Evolutionary conservation across 192 early-diverging fungal species (phyloP).

Genomic region (Nowakowskiella sp.): DNA sequence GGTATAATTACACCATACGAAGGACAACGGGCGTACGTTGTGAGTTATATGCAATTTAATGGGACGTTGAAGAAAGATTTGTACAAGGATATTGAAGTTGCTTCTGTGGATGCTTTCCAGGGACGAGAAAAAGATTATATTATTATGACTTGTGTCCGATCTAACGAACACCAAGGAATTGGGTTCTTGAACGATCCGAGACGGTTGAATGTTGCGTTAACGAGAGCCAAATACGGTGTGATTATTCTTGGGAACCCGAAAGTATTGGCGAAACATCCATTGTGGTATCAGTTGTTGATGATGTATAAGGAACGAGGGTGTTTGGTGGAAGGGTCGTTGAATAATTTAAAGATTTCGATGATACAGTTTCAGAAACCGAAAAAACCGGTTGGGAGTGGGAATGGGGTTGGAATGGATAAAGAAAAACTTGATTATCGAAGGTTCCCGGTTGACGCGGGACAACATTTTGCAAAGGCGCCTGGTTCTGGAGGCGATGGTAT

Average conservation of each 20-base stretch:
- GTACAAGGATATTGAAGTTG: slow-evolving; percentile 98
- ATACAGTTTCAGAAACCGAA: slow-evolving; percentile 68
- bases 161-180: slow-evolving; percentile 96
- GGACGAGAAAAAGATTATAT: slow-evolving; percentile 99
- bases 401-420: background rate
- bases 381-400: slow-evolving; percentile 8
- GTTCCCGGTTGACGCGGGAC: slow-evolving; percentile 24
- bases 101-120: slow-evolving; percentile 98
- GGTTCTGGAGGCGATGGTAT: slow-evolving; percentile 12
- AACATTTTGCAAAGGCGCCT: slow-evolving; percentile 22
- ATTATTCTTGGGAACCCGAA: slow-evolving; percentile 92
- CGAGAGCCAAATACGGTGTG: slow-evolving; percentile 84
- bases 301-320: slow-evolving; percentile 84
- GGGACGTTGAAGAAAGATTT: slow-evolving; percentile 84
- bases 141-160: slow-evolving; percentile 93
- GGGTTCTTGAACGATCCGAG: slow-evolving; percentile 87
- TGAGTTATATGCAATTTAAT: slow-evolving; percentile 90
- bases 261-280: slow-evolving; percentile 81
- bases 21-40: slow-evolving; percentile 92
- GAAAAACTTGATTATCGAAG: background rate
- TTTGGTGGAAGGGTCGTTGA: slow-evolving; percentile 87
- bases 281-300: slow-evolving; percentile 95
- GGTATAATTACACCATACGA: slow-evolving; percentile 99
- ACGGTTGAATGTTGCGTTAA: slow-evolving; percentile 85
- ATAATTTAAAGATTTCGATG: slow-evolving; percentile 77